Percentiles rank a stretch among this genome's conserved stretches.
These are phyloP conservation scores for Penicillium polonicum DNA, from an alignment of 2,329 filamentous ascomycete genomes.

Conservation along the genomic window DNA sequence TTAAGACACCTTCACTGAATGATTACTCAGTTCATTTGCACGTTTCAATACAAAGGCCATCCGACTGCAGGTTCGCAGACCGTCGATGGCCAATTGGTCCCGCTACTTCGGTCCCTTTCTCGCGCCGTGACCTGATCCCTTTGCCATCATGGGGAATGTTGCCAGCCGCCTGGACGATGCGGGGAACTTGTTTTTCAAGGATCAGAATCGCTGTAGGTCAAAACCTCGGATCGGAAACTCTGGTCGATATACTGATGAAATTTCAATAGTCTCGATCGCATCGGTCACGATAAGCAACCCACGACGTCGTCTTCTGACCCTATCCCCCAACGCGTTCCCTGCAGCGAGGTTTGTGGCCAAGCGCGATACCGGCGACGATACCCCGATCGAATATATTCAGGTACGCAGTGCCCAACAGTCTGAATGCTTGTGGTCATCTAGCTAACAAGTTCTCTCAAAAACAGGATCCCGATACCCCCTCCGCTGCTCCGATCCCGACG, in stretches of 20 bases:
- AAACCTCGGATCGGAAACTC: conserved; percentile 4
- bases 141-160: conserved; percentile 79
- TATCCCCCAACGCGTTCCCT: conserved; percentile 84
- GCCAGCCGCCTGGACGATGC: conserved; percentile 80
- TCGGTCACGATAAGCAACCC: conserved; percentile 79
- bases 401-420: conserved; percentile 49
- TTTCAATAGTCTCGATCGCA: conserved; percentile 73
- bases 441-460: conserved; percentile 8
- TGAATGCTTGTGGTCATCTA: conserved; percentile 4
- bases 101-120: conserved; percentile 29
- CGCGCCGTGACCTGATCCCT: conserved; percentile 30
- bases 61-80: conserved; percentile 27
- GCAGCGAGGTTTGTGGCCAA: conserved; percentile 73
- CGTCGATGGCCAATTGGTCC: conserved; percentile 35
- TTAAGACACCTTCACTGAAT: conserved; percentile 20
- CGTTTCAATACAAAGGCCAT: conserved; percentile 18
- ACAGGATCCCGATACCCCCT: conserved; percentile 72
- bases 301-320: conserved; percentile 71
- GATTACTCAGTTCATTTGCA: conserved; percentile 17
- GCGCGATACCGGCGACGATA: conserved; percentile 70
- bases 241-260: conserved; percentile 14
- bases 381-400: conserved; percentile 87
- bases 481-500: conserved; percentile 52
- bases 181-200: conserved; percentile 78
- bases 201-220: conserved; percentile 79